phyloP scores from a whole-genome alignment of 1,284 basidiomycete genomes.

The Coniferiporia weirii region DNA sequence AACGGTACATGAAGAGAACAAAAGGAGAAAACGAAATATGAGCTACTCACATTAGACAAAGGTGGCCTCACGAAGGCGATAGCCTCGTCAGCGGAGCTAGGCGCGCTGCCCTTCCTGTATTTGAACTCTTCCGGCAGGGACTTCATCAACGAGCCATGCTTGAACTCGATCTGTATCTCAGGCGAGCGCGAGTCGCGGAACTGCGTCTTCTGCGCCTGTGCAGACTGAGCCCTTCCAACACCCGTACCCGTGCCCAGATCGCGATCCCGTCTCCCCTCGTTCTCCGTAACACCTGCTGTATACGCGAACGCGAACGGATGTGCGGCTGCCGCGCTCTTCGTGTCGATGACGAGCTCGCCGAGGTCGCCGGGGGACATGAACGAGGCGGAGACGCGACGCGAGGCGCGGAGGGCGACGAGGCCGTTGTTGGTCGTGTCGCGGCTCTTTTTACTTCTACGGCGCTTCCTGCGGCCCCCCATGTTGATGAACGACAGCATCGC shows the following conservation, averaged over 20 bases:
- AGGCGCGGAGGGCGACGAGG: background rate
- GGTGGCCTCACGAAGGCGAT: background rate
- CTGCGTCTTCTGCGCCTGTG: background rate
- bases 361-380: slow-evolving; percentile 14
- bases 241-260: background rate
- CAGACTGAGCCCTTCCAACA: too few species aligned
- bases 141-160: slow-evolving; percentile 13
- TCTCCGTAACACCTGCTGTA: background rate
- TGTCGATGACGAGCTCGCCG: slow-evolving; percentile 1
- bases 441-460: background rate
- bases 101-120: slow-evolving; percentile 8
- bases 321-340: background rate
- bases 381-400: slow-evolving; percentile 11
- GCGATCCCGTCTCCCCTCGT: background rate
- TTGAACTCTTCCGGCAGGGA: slow-evolving; percentile 10
- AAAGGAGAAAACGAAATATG: background rate
- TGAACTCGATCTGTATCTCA: slow-evolving; percentile 16
- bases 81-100: slow-evolving; percentile 1
- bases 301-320: too few species aligned
- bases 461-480: slow-evolving; percentile 17
- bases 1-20: background rate
- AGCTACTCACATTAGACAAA: background rate
- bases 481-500: slow-evolving; percentile 19
- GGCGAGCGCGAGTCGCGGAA: slow-evolving; percentile 1
- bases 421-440: background rate